Percentiles rank a stretch among this genome's conserved stretches.
These are phyloP conservation scores for Purshia tridentata DNA, from an alignment of 306 rosid genomes.

Conservation along the genomic window DNA sequence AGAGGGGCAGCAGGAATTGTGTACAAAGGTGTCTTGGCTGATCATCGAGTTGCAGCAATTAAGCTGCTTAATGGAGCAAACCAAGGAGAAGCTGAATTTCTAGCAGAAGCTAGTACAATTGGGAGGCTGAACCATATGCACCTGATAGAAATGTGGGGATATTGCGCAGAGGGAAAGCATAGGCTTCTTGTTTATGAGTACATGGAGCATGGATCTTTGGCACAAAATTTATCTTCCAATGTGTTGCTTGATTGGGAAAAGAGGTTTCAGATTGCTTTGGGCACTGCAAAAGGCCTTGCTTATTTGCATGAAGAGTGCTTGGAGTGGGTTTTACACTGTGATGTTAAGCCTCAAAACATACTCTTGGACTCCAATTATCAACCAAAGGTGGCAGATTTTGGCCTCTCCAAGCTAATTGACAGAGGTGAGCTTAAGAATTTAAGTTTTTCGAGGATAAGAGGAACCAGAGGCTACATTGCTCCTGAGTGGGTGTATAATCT, in stretches of 20 bases:
- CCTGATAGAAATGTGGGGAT: constrained; percentile 57
- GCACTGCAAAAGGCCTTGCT: constrained; percentile 47
- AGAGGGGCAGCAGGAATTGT: no score
- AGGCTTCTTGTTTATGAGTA: constrained; percentile 50
- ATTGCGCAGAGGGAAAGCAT: constrained; percentile 51
- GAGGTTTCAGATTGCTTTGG: constrained; percentile 46
- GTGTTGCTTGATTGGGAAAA: constrained; percentile 37
- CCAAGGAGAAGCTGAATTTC: constrained; percentile 52
- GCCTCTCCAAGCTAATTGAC: constrained; percentile 40
- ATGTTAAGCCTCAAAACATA: constrained; percentile 67
- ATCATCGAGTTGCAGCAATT: constrained; percentile 40
- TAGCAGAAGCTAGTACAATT: constrained; percentile 44
- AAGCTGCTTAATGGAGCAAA: constrained; percentile 35
- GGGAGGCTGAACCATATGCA: constrained; percentile 63
- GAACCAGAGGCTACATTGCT: constrained; percentile 71
- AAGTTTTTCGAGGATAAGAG: constrained; percentile 45
- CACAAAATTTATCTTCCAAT: constrained; percentile 25
- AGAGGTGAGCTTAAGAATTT: constrained; percentile 25
- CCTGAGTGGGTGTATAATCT: constrained; percentile 61
- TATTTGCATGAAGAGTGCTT: constrained; percentile 61
- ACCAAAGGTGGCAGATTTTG: constrained; percentile 67
- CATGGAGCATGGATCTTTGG: constrained; percentile 50
- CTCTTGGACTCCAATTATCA: constrained; percentile 42
- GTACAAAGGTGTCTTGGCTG: constrained; percentile 35
- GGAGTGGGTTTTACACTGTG: constrained; percentile 70